Evolutionary conservation across 2,329 filamentous ascomycete species (phyloP), one percentile per base, ranked within the genome.

Genomic region (Ophiostoma fasciatum): DNA sequence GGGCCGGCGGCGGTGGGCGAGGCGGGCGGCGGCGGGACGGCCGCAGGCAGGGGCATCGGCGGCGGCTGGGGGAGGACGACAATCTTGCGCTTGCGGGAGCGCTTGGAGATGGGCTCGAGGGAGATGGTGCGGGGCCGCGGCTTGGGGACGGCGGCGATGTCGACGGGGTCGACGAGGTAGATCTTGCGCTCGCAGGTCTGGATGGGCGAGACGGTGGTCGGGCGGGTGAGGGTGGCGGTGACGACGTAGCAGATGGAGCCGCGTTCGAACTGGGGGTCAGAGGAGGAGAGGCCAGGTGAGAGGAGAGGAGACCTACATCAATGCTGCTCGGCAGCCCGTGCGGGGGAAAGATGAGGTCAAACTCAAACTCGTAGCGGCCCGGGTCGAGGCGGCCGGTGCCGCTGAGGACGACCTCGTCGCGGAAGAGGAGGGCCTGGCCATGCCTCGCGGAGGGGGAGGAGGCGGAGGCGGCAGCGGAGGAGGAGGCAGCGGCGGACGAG

Each of bases 231-330:
- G 8, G 85, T 94, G 22, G 88, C 80, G 6, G 83, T 88, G 48
- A 96, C 71, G 61, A 88, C 75, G 59, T 96, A 98, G 15, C 81
- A 79, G 48, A 98, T 83, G 2, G 83, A 87, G 25, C 90, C 90
- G 51, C 88, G 77, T 59, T 96, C 90, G 56, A 98, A 98, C 85
- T 96, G 31, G 1, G n/a, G n/a, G n/a, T n/a, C 13, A 31, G 29
- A 23, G 20, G 33, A 37, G 33, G 22, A 37, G 13, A 9, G n/a
- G n/a, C 7, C 30, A n/a, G 25, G 33, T 33, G 25, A 33, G 26
- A 36, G 51, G 22, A 56, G 50, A 23, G 63, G 47, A 46, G 52
- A 94, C 87, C 52, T 69, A 94, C 88, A 60, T 93, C 87, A 51
- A 98, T 88, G 55, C 88, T 94, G 57, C 83, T 94, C n/a, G 82